Percentiles rank a stretch among this genome's conserved stretches.
These are phyloP conservation scores for Cordyceps fumosorosea DNA, from an alignment of 2,329 filamentous ascomycete species.

Conservation along the genomic window DNA sequence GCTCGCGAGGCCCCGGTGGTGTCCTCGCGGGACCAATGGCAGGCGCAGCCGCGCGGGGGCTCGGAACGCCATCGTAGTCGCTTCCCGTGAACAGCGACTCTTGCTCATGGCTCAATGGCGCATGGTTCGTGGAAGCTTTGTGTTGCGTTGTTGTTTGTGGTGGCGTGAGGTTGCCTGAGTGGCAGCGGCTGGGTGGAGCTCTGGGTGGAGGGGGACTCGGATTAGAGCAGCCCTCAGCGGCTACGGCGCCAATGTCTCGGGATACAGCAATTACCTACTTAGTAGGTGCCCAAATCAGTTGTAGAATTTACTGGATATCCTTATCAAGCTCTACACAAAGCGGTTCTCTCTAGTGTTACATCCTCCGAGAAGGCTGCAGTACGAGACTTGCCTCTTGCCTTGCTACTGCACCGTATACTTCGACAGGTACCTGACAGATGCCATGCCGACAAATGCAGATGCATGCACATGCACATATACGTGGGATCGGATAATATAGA, in stretches of 20 bases:
- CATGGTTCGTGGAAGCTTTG: neutral
- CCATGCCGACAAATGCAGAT: neutral
- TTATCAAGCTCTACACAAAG: too few species aligned
- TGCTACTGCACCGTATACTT: too few species aligned
- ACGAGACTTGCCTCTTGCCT: too few species aligned
- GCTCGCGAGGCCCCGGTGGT: neutral
- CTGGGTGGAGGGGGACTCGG: neutral
- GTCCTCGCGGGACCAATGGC: neutral
- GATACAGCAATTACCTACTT: neutral
- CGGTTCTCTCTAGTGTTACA: too few species aligned
- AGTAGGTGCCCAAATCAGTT: too few species aligned
- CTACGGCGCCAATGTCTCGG: neutral
- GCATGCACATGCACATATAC: neutral
- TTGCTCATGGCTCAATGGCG: neutral
- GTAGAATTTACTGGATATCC: too few species aligned
- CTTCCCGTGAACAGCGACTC: constrained; percentile 1
- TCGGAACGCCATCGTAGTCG: neutral
- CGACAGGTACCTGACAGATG: neutral
- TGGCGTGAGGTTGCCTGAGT: neutral
- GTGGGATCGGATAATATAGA: neutral
- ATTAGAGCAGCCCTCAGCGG: neutral
- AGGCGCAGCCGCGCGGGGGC: neutral
- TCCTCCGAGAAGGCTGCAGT: too few species aligned
- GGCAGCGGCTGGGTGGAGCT: neutral
- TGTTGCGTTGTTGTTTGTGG: neutral